Conservation (phyloP, 345 rosid species). For the Eucalyptus melliodora region DNA sequence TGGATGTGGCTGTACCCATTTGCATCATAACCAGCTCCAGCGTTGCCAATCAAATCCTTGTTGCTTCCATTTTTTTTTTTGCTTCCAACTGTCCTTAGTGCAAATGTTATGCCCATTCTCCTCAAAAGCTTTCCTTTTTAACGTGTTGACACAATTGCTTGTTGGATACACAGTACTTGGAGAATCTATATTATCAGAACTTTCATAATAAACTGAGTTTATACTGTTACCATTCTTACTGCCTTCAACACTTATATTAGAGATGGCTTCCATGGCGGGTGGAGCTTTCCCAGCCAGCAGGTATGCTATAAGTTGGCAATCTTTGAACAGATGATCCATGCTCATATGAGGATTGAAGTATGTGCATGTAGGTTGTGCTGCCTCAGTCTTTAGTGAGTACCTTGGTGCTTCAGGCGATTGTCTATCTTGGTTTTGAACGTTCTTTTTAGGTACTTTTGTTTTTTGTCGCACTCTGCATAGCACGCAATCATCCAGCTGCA, state of each 20-base stretch:
- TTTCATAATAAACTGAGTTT: background rate
- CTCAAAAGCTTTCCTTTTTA: conserved; percentile 9
- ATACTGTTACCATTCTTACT: background rate
- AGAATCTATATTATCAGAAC: conserved; percentile 1
- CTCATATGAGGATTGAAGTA: conserved; percentile 1
- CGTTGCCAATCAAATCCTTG: background rate
- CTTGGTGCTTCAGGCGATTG: background rate
- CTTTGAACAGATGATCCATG: conserved; percentile 17
- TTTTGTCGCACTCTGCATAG: conserved; percentile 32
- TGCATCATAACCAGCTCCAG: background rate
- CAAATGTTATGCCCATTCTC: conserved; percentile 1
- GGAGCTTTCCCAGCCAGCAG: conserved; percentile 14
- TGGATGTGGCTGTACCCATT: conserved; percentile 6
- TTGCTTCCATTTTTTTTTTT: background rate
- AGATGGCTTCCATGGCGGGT: conserved; percentile 7
- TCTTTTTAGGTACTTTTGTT: background rate
- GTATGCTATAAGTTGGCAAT: conserved; percentile 20
- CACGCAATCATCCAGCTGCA: conserved; percentile 45
- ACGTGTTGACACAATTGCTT: background rate
- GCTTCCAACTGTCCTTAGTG: background rate
- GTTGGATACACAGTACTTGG: conserved; percentile 5
- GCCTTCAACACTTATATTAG: conserved; percentile 4
- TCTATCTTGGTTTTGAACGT: background rate
- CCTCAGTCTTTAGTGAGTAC: background rate
- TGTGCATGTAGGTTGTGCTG: background rate